Evolutionary conservation across 345 rosid genomes (phyloP), one percentile per base, ranked within the genome.

Genomic region (Gossypium rotundifolium): DNA sequence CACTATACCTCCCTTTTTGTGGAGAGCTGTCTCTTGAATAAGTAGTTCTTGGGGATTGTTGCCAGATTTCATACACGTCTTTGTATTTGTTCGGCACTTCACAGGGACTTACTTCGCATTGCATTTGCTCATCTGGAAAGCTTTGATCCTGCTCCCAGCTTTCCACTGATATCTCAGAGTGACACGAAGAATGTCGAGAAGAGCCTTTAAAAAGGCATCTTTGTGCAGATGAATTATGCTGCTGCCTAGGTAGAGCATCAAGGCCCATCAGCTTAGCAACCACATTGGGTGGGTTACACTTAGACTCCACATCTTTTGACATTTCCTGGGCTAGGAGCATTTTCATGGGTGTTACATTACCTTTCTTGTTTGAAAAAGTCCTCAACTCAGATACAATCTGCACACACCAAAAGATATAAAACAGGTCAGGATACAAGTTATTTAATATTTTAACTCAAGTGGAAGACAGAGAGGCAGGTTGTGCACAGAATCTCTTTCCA

Each of bases 241-340:
- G 90, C 77, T 81, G 84, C 75, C 74, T 83, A 6, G 98, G 97
- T 23, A 93, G 85, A 72, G 94, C 72, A 65, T 96, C 99, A 57
- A 96, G 96, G 65, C 99, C 98, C 99, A 96, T 96, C 79, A 96
- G 79, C 89, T 91, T 93, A 76, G 99, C 99, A 73, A 96, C 91
- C 76, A 96, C 80, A 83, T 90, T 93, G 42, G 98, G 85, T 54
- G 88, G 80, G 76, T 79, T 83, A 60, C 77, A 88, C 71, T 81
- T 86, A 73, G 81, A 76, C 70, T 87, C 91, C 14, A 83, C 85
- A 71, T 95, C 99, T 85, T 86, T 91, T 18, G 91, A 88, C 94
- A 93, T 85, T 82, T 95, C 98, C 80, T 85, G 88, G 52, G 90
- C 94, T 72, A 93, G 84, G 67, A 96, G 91, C 65, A 84, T 87